Conservation (phyloP, 345 rosid species). For the rapeseed (Brassica napus) region DNA sequence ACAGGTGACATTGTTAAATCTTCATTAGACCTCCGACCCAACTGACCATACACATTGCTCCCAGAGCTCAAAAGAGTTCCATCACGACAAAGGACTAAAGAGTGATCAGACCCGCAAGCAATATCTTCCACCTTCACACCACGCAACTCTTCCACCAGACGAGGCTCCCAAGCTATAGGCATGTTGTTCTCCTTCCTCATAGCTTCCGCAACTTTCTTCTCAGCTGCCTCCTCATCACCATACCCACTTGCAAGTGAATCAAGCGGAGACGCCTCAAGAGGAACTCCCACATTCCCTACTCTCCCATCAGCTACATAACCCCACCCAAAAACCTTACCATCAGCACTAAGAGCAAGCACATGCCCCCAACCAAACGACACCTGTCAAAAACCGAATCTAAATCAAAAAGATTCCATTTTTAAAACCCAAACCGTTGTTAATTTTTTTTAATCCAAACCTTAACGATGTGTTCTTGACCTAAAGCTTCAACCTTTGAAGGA, state of each 20-base stretch:
- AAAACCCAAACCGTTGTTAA: background rate
- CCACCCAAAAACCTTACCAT: constrained; percentile 85
- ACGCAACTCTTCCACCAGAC: constrained; percentile 56
- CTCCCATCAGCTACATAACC: constrained; percentile 93
- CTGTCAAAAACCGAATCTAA: constrained; percentile 43
- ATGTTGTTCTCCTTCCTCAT: constrained; percentile 76
- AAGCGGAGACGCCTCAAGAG: constrained; percentile 53
- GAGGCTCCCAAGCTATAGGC: constrained; percentile 89
- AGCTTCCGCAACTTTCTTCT: constrained; percentile 63
- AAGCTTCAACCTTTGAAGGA: constrained; percentile 66
- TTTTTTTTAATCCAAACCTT: constrained; percentile 54
- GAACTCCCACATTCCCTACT: constrained; percentile 60
- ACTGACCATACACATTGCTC: constrained; percentile 80
- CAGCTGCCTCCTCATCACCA: constrained; percentile 51
- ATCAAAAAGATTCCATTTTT: background rate
- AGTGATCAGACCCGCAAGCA: constrained; percentile 17
- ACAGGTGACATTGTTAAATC: constrained; percentile 69
- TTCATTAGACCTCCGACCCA: constrained; percentile 58
- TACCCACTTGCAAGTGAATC: constrained; percentile 44
- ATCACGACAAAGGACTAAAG: background rate
- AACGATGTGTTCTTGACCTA: constrained; percentile 60
- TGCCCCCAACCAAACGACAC: constrained; percentile 97
- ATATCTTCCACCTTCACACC: constrained; percentile 58
- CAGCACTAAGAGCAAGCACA: constrained; percentile 68
- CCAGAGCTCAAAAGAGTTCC: constrained; percentile 43